A percentile compares a stretch with the other conserved stretches of the same genome.
phyloP scores from a whole-genome alignment of 78 protist genomes.

The Pigoraptor vietnamica region DNA sequence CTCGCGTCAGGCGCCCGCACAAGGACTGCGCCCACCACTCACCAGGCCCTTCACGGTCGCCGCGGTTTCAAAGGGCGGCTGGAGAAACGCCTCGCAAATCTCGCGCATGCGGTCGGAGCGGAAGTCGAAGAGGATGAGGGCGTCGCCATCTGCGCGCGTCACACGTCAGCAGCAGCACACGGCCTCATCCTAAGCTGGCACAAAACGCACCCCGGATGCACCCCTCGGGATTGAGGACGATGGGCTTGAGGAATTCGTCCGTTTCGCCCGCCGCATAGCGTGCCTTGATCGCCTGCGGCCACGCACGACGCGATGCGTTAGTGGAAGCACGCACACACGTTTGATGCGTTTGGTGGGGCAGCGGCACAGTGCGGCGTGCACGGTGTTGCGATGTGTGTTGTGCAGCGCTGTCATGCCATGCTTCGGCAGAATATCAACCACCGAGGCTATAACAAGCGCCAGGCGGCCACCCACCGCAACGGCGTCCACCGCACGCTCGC shows the following conservation, averaged over 20 bases:
- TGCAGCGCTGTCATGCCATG: too few relatives aligned
- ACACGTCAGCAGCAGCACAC: neutral
- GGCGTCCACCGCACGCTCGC: neutral
- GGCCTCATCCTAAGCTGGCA: neutral
- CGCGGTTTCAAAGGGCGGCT: neutral
- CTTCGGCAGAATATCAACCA: too few relatives aligned
- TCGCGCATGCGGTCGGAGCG: constrained; percentile 37
- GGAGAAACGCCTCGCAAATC: neutral
- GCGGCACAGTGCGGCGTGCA: too few relatives aligned
- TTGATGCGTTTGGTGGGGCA: too few relatives aligned
- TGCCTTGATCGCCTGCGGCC: neutral
- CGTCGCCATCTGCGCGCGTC: constrained; percentile 3
- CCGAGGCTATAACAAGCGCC: too few relatives aligned
- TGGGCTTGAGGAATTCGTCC: constrained; percentile 34
- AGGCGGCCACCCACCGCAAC: neutral
- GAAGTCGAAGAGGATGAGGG: constrained; percentile 3
- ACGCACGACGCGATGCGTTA: neutral
- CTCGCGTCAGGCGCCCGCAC: neutral
- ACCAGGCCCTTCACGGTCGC: neutral
- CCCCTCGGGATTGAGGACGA: neutral
- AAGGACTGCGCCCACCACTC: neutral
- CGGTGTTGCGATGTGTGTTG: too few relatives aligned
- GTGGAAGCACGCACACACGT: neutral
- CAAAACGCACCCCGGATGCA: neutral
- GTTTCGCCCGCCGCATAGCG: neutral